These are phyloP conservation scores for Triticum monococcum DNA, from an alignment of 176 grass and related monocot genomes.

Conservation along the genomic window DNA sequence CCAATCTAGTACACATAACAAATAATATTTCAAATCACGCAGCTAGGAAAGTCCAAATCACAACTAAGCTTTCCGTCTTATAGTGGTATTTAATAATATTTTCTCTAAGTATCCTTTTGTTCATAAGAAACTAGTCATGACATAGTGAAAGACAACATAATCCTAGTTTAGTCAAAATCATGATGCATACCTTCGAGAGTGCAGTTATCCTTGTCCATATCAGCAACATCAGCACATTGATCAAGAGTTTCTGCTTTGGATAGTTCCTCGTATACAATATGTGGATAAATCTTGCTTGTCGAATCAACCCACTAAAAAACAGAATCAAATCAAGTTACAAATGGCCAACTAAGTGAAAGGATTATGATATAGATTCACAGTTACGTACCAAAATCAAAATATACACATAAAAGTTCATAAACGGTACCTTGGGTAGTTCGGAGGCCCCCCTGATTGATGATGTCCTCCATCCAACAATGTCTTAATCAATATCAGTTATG, in stretches of 20 bases:
- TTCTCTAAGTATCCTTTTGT: not conserved
- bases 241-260: slow-evolving; percentile 63
- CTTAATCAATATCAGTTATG: slow-evolving; percentile 58
- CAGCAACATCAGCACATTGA: slow-evolving; percentile 33
- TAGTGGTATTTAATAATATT: not conserved
- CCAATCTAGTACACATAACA: not conserved
- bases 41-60: not conserved
- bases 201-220: slow-evolving; percentile 47
- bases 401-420: not conserved
- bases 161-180: not conserved
- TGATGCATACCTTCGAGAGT: slow-evolving; percentile 68
- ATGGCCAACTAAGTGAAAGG: slow-evolving; percentile 13
- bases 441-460: slow-evolving; percentile 90
- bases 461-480: slow-evolving; percentile 98
- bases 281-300: slow-evolving; percentile 69
- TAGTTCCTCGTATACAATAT: slow-evolving; percentile 87
- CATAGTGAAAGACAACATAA: not conserved
- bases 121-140: not conserved
- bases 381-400: slow-evolving; percentile 29
- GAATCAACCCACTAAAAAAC: slow-evolving; percentile 67
- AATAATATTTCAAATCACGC: not conserved
- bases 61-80: not conserved
- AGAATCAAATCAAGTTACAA: slow-evolving; percentile 15
- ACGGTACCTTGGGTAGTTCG: slow-evolving; percentile 73
- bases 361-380: not conserved